phyloP scores from a whole-genome alignment of 2,329 filamentous ascomycete genomes.

The Colletotrichum camelliae region DNA sequence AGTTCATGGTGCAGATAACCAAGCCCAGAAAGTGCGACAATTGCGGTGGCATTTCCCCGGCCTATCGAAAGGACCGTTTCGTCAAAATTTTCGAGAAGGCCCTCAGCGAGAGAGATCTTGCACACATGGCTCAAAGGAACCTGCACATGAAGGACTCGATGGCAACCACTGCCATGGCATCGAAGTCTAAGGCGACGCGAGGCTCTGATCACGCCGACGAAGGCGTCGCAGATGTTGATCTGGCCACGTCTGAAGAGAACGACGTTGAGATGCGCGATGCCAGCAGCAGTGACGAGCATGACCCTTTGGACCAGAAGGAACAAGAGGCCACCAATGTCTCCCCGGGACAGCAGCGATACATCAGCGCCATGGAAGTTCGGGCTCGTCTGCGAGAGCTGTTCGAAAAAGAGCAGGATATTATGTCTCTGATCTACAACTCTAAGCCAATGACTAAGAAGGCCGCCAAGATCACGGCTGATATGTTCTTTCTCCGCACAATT shows the following conservation, averaged over 20 bases:
- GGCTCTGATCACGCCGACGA: constrained; percentile 63
- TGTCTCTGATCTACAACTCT: constrained; percentile 85
- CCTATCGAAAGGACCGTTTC: constrained; percentile 86
- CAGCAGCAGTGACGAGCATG: constrained; percentile 51
- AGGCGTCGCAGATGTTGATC: constrained; percentile 70
- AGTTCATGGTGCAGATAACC: constrained; percentile 78
- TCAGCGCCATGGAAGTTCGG: constrained; percentile 83
- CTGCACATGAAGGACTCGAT: constrained; percentile 76
- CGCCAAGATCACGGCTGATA: constrained; percentile 72
- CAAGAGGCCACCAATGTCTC: constrained; percentile 37
- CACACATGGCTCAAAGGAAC: constrained; percentile 73
- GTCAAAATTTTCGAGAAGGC: constrained; percentile 94
- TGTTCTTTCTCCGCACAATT: constrained; percentile 91
- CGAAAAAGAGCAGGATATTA: constrained; percentile 82
- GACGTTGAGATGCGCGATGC: constrained; percentile 46
- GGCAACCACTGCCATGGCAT: constrained; percentile 35
- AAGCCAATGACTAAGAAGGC: constrained; percentile 65
- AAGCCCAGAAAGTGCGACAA: constrained; percentile 72
- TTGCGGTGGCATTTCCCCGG: constrained; percentile 75
- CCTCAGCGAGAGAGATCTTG: constrained; percentile 74
- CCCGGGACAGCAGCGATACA: constrained; percentile 68
- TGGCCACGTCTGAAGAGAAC: constrained; percentile 51
- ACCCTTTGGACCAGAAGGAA: constrained; percentile 43
- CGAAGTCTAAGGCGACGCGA: constrained; percentile 33
- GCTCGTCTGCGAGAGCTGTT: constrained; percentile 82